Evolutionary conservation across 176 grass and related monocot species (phyloP).

Genomic region (Oryza coarctata): DNA sequence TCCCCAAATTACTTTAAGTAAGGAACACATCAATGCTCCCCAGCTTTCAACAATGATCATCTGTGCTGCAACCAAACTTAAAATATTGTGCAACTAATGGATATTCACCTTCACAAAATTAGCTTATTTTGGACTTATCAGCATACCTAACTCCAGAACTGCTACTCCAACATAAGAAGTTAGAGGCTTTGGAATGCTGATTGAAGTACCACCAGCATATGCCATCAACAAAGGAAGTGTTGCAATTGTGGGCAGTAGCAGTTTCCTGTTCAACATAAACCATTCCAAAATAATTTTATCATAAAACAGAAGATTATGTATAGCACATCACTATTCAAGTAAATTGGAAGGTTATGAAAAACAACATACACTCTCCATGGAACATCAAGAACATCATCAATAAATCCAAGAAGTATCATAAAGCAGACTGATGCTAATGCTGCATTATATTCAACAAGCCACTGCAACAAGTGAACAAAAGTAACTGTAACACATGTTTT

Average conservation of each 20-base stretch:
- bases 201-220: conserved; percentile 97
- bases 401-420: conserved; percentile 99
- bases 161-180: conserved; percentile 71
- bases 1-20: background rate
- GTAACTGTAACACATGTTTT: conserved; percentile 17
- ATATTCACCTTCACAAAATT: background rate
- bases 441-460: conserved; percentile 99
- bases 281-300: conserved; percentile 31
- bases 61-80: background rate
- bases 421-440: conserved; percentile 94
- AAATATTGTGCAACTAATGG: background rate
- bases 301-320: conserved; percentile 1
- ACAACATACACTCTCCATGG: conserved; percentile 98
- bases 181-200: conserved; percentile 93
- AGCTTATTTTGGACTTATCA: background rate
- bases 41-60: background rate
- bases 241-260: conserved; percentile 77
- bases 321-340: background rate
- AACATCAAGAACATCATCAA: conserved; percentile 97
- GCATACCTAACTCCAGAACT: conserved; percentile 89
- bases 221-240: conserved; percentile 94
- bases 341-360: conserved; percentile 21
- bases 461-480: conserved; percentile 56
- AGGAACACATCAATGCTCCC: background rate
- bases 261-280: conserved; percentile 62